These are phyloP conservation scores for Vanderwaltozyma verrucispora DNA, from an alignment of 805 yeast genomes.

Conservation along the genomic window DNA sequence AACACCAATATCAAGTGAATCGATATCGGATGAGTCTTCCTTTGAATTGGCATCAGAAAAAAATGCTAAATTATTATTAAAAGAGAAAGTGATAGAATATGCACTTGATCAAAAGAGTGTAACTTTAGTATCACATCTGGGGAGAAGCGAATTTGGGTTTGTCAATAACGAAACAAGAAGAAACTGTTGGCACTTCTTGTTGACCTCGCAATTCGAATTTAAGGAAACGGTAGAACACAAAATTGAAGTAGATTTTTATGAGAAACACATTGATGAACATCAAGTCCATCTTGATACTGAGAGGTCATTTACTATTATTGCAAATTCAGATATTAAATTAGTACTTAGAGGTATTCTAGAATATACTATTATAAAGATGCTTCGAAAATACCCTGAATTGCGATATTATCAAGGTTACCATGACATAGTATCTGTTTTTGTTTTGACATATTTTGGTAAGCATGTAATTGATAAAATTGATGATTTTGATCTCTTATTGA, in stretches of 20 bases:
- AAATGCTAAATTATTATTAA: neutral
- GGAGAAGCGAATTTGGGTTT: constrained; percentile 19
- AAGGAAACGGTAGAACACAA: neutral
- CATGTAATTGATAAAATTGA: neutral
- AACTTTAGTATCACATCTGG: constrained; percentile 11
- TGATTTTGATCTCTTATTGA: too few species aligned
- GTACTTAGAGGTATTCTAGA: constrained; percentile 17
- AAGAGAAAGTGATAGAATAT: constrained; percentile 8
- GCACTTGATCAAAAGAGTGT: constrained; percentile 10
- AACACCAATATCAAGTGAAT: neutral
- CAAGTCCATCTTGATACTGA: constrained; percentile 75
- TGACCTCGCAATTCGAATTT: constrained; percentile 16
- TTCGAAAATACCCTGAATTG: constrained; percentile 51
- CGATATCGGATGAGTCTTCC: neutral
- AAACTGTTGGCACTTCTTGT: constrained; percentile 21
- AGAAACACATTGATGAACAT: constrained; percentile 57
- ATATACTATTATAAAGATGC: constrained; percentile 39
- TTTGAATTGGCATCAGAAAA: neutral
- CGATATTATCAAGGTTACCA: constrained; percentile 90
- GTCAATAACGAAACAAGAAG: constrained; percentile 11
- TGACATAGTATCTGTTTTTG: constrained; percentile 64
- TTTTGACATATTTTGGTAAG: constrained; percentile 38
- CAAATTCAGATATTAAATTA: constrained; percentile 12
- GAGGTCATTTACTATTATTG: constrained; percentile 45
- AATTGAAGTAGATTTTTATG: neutral